These are phyloP conservation scores for Lasiodiplodia citricola DNA, from an alignment of 2,329 filamentous ascomycete genomes.

Conservation along the genomic window DNA sequence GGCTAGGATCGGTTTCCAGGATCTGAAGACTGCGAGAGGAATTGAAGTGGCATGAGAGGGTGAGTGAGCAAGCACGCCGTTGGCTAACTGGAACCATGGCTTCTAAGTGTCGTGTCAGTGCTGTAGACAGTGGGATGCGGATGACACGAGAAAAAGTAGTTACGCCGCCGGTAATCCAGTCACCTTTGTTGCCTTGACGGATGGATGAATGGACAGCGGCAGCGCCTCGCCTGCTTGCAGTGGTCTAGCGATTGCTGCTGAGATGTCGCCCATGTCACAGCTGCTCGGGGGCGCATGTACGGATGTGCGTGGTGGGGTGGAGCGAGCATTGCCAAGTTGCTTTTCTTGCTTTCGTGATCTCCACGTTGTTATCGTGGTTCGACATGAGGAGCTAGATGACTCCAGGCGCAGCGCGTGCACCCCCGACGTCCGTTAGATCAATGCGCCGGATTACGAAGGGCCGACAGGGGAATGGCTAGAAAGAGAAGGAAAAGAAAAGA, in stretches of 20 bases:
- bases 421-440: conserved; percentile 6
- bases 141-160: neutral
- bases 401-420: conserved; percentile 8
- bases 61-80: neutral
- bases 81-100: neutral
- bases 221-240: neutral
- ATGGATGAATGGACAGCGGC: neutral
- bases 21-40: neutral
- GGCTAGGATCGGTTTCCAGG: neutral
- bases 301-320: conserved; percentile 5
- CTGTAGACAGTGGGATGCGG: neutral
- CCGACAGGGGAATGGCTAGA: neutral
- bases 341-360: conserved; percentile 15
- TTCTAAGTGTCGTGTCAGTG: neutral
- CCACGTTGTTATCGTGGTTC: conserved; percentile 22
- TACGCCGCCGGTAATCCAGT: neutral
- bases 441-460: conserved; percentile 1
- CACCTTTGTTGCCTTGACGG: neutral
- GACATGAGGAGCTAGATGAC: conserved; percentile 2
- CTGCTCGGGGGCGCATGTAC: neutral
- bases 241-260: neutral
- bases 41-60: neutral
- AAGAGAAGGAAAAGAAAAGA: neutral
- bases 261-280: neutral
- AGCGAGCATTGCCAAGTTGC: conserved; percentile 10